Evolutionary conservation across 2,329 filamentous ascomycete genomes (phyloP).

Genomic region (Exophiala bonariae): DNA sequence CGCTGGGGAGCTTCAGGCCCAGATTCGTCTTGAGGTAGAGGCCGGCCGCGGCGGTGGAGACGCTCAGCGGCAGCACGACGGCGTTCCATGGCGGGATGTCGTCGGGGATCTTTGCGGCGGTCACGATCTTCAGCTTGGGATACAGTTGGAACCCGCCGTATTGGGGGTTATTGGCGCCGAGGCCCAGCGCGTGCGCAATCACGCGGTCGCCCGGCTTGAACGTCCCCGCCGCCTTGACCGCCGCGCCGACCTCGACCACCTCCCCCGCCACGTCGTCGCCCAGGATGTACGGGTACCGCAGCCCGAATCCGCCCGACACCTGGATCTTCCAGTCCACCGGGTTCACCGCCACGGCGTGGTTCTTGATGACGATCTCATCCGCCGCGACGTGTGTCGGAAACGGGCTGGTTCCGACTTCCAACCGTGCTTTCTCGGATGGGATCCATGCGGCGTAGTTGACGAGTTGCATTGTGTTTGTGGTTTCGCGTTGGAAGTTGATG

Average conservation of each 20-base stretch:
- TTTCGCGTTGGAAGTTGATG: neutral
- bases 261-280: slow-evolving; percentile 22
- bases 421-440: slow-evolving; percentile 11
- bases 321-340: slow-evolving; percentile 38
- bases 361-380: slow-evolving; percentile 25
- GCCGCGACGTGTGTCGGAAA: slow-evolving; percentile 4
- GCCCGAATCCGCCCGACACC: slow-evolving; percentile 20
- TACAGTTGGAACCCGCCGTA: slow-evolving; percentile 36
- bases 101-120: slow-evolving; percentile 30
- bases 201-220: slow-evolving; percentile 30
- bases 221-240: slow-evolving; percentile 6
- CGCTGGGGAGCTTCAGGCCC: slow-evolving; percentile 14
- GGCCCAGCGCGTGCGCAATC: slow-evolving; percentile 25
- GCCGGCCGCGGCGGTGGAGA: slow-evolving; percentile 33
- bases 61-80: slow-evolving; percentile 31
- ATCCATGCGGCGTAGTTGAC: slow-evolving; percentile 25
- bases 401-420: slow-evolving; percentile 20
- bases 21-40: slow-evolving; percentile 32
- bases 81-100: slow-evolving; percentile 31
- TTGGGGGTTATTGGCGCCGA: slow-evolving; percentile 6
- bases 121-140: slow-evolving; percentile 24
- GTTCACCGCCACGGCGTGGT: slow-evolving; percentile 29
- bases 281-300: slow-evolving; percentile 25
- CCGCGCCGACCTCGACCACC: slow-evolving; percentile 18
- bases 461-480: slow-evolving; percentile 8